Evolutionary conservation across 192 early-diverging fungal genomes (phyloP).

Genomic region (Lunasporangiospora selenospora): DNA sequence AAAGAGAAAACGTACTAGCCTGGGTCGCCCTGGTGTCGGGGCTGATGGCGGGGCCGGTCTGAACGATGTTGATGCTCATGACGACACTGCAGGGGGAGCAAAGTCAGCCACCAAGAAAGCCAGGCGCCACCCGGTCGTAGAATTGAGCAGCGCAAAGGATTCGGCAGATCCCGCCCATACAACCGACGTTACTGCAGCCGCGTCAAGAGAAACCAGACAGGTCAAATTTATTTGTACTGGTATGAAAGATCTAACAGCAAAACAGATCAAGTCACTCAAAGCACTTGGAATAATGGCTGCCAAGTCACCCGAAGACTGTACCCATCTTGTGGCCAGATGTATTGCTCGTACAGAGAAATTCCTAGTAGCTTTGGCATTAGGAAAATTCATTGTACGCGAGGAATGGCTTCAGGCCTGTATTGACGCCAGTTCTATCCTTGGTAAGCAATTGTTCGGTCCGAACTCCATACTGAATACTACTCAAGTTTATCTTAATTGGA

Average conservation of each 20-base stretch:
- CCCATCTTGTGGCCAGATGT: constrained; percentile 62
- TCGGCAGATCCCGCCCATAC: background rate
- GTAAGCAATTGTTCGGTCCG: constrained; percentile 11
- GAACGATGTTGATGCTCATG: no score
- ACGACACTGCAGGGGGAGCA: no score
- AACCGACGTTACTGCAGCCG: background rate
- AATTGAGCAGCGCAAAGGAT: constrained; percentile 23
- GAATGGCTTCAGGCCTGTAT: constrained; percentile 42
- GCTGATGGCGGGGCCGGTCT: constrained; percentile 34
- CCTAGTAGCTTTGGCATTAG: constrained; percentile 24
- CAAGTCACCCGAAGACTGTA: constrained; percentile 52
- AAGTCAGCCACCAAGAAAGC: constrained; percentile 9
- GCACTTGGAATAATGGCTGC: constrained; percentile 61
- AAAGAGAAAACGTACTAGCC: constrained; percentile 38
- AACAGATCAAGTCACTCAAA: constrained; percentile 51
- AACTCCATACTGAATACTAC: no score
- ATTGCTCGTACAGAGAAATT: constrained; percentile 67
- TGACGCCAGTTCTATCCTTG: constrained; percentile 32
- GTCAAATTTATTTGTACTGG: constrained; percentile 50
- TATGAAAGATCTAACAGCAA: constrained; percentile 43
- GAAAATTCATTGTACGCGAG: constrained; percentile 33
- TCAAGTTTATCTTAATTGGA: no score
- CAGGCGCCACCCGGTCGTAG: constrained; percentile 1
- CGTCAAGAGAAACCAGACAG: constrained; percentile 8
- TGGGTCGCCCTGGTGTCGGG: constrained; percentile 16